Evolutionary conservation across 23 red algal species (phyloP), one percentile per base, ranked within the genome.

Genomic region (Pyropia yezoensis): DNA sequence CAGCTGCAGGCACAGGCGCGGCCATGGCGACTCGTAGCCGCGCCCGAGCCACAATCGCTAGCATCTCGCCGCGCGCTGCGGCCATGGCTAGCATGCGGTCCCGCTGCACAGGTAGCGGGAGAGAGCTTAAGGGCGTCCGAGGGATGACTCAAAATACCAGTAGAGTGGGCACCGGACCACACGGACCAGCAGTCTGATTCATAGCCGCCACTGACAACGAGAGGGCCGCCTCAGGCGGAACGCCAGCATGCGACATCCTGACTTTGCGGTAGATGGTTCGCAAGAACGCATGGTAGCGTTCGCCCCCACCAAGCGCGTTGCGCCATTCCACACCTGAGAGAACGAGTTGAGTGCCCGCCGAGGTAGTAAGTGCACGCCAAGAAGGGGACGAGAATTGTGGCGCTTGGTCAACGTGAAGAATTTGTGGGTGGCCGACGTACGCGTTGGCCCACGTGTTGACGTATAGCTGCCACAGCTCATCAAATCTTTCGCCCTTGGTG

Each of bases 61-160:
- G 60, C 69, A 61, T 30, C 19, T 74, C 52, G 1, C 0, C 27
- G 21, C 69, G 69, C 13, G 69, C 69, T 21, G 14, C 18, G 26
- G 32, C 52, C 50, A 74, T 57, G 13, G 52, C 52, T 25, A 24
- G 33, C 69, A 74, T 74, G 45, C 56, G 45, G 22, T 74, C 4
- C 18, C 30, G 14, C 49, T 74, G 69, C 12, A 0, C 1, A 3
- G 50, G 52, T 14, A 74, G 69, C 14, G 32, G 26, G 11, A 19
- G 26, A 2, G 52, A 18, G 2, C n/a, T 57, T 5, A 71, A 52
- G 21, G 69, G 69, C 24, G 60, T 74, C 12, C 69, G 27, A 0
- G 72, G 59, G 33, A 76, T 65, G 4, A 45, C 16, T 62, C 72
- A 57, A 65, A 62, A 76, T 14, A 76, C 72, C 1, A 76, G 52